These are phyloP conservation scores for Fusarium sp. DNA, from an alignment of 2,329 filamentous ascomycete species.

Conservation along the genomic window DNA sequence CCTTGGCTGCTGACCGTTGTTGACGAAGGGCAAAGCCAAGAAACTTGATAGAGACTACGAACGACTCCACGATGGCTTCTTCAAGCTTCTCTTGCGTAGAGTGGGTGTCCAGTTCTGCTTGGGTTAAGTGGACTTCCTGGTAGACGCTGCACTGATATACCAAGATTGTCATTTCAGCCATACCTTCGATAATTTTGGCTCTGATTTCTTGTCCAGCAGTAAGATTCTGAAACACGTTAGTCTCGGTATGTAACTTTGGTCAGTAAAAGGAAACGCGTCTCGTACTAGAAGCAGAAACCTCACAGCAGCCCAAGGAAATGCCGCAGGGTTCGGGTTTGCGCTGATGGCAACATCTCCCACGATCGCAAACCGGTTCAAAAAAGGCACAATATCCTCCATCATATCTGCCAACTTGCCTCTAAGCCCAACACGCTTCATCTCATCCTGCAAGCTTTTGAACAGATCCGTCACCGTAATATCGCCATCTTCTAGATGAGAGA, in stretches of 20 bases:
- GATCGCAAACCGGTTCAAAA: background rate
- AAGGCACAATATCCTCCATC: background rate
- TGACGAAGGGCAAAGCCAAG: background rate
- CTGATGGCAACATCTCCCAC: background rate
- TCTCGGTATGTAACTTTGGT: too few relatives aligned
- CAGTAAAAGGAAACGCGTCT: too few relatives aligned
- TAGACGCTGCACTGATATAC: slow-evolving; percentile 1
- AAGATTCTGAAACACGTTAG: background rate
- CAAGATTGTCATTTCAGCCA: background rate
- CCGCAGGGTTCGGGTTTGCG: background rate
- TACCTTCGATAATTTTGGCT: background rate
- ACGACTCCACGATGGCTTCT: fast-evolving
- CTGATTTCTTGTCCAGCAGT: background rate
- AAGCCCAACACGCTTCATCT: background rate
- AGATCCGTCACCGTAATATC: fast-evolving
- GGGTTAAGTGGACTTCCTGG: background rate
- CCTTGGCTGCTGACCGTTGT: background rate
- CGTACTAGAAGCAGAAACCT: background rate
- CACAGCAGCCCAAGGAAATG: background rate
- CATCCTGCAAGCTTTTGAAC: background rate
- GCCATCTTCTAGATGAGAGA: background rate
- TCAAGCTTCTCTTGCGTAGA: fast-evolving
- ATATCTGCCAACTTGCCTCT: background rate
- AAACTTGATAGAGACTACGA: background rate
- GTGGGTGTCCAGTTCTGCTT: fast-evolving